Percentiles rank a stretch among this genome's conserved stretches.
These are phyloP conservation scores for Hypoxylon sp. DNA, from an alignment of 2,329 filamentous ascomycete genomes.

Conservation along the genomic window DNA sequence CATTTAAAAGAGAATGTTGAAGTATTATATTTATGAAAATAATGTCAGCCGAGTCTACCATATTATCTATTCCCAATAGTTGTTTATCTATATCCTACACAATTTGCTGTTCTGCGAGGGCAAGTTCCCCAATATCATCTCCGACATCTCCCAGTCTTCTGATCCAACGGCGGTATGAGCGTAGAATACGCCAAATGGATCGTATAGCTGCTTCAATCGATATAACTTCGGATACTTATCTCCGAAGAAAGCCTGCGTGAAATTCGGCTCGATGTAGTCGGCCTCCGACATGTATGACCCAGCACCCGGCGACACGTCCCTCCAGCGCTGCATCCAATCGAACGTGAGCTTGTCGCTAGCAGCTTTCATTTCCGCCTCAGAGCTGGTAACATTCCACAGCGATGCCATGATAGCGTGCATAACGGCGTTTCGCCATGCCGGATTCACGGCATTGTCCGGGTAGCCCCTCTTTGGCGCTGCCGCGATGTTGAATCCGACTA, in stretches of 20 bases:
- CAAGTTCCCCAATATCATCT: slow-evolving; percentile 35
- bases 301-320: slow-evolving; percentile 36
- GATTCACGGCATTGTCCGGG: slow-evolving; percentile 44
- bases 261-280: slow-evolving; percentile 41
- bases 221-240: slow-evolving; percentile 38
- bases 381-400: slow-evolving; percentile 34
- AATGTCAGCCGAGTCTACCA: too few relatives aligned
- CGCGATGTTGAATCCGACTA: slow-evolving; percentile 40
- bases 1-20: too few relatives aligned
- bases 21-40: too few relatives aligned
- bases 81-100: slow-evolving; percentile 27
- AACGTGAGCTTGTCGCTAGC: slow-evolving; percentile 43
- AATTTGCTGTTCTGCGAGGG: slow-evolving; percentile 36
- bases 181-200: slow-evolving; percentile 40
- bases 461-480: slow-evolving; percentile 36
- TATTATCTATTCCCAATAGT: too few relatives aligned
- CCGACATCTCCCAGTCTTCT: slow-evolving; percentile 37
- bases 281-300: slow-evolving; percentile 41
- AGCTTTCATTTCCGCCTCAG: slow-evolving; percentile 36
- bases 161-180: slow-evolving; percentile 41
- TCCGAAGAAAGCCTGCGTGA: slow-evolving; percentile 39
- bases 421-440: slow-evolving; percentile 56
- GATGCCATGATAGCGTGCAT: slow-evolving; percentile 48
- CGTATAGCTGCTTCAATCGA: slow-evolving; percentile 37
- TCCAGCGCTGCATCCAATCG: slow-evolving; percentile 45